A percentile compares a stretch with the other conserved stretches of the same genome.
These are phyloP conservation scores for Chiua virens DNA, from an alignment of 768 basidiomycete species.

Conservation along the genomic window DNA sequence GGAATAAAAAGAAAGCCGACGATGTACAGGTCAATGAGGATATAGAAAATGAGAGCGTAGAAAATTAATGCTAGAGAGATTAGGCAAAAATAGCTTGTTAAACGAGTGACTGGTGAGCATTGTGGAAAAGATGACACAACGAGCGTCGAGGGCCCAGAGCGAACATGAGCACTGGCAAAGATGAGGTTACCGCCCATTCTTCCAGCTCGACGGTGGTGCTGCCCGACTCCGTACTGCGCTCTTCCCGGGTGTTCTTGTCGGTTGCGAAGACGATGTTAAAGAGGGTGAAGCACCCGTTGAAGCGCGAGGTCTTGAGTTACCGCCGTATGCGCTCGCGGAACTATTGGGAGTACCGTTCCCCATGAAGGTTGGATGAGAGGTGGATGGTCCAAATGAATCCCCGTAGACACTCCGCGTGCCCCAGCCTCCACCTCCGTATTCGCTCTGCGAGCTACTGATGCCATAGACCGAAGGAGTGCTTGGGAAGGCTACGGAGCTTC, in stretches of 20 bases:
- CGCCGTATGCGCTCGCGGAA: conserved; percentile 20
- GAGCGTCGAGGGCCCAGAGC: too few relatives aligned
- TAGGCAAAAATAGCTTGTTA: conserved; percentile 6
- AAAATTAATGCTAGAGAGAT: conserved; percentile 8
- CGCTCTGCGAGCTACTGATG: conserved; percentile 54
- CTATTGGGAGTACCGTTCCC: conserved; percentile 9
- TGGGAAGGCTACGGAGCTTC: conserved; percentile 53
- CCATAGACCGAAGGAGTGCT: conserved; percentile 55
- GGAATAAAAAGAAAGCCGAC: neutral
- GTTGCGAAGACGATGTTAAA: conserved; percentile 13
- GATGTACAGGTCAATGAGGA: conserved; percentile 7
- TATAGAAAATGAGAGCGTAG: conserved; percentile 5
- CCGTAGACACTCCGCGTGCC: conserved; percentile 70
- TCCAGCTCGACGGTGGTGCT: conserved; percentile 69
- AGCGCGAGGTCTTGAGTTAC: conserved; percentile 33
- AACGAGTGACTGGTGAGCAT: conserved; percentile 10
- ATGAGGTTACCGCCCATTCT: conserved; percentile 25
- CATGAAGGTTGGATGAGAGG: conserved; percentile 14
- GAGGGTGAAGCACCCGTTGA: conserved; percentile 29
- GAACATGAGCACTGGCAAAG: neutral
- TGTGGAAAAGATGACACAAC: neutral
- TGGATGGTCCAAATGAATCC: conserved; percentile 51
- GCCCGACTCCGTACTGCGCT: conserved; percentile 28
- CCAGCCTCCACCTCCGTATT: conserved; percentile 59
- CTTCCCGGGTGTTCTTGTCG: conserved; percentile 15